Conservation (phyloP, 768 basidiomycete species). For the Pisolithus sp. region DNA sequence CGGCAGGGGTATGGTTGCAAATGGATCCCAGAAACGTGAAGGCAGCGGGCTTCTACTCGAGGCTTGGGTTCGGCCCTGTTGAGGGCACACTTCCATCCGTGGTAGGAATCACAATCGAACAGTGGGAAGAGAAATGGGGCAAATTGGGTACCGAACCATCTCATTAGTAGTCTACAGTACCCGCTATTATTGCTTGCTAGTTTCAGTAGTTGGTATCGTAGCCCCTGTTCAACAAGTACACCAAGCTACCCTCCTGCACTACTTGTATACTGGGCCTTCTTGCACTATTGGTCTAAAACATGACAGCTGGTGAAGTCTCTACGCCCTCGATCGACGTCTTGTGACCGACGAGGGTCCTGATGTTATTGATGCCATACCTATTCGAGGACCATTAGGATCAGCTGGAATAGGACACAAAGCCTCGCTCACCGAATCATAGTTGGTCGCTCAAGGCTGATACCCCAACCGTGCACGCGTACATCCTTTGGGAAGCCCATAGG, state of each 20-base stretch:
- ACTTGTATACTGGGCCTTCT: too few relatives aligned
- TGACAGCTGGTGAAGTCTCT: conserved; percentile 84
- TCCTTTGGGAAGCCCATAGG: conserved; percentile 98
- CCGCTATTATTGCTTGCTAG: too few relatives aligned
- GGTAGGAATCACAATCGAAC: conserved; percentile 50
- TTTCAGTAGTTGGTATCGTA: too few relatives aligned
- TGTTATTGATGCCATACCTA: conserved; percentile 97
- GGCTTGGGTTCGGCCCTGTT: conserved; percentile 54
- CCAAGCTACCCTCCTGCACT: too few relatives aligned
- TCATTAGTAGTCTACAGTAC: too few relatives aligned
- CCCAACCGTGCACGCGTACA: conserved; percentile 96
- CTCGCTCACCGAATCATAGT: conserved; percentile 90
- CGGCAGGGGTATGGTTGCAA: conserved; percentile 59
- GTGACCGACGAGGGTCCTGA: conserved; percentile 93
- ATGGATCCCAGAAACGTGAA: conserved; percentile 56
- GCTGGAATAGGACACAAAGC: neutral
- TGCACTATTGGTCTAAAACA: conserved; percentile 52
- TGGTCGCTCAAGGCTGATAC: conserved; percentile 87
- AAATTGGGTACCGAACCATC: neutral
- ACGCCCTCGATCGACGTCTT: conserved; percentile 89
- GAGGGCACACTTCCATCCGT: conserved; percentile 44
- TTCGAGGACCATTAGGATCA: neutral
- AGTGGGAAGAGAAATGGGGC: conserved; percentile 20
- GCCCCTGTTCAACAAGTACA: too few relatives aligned
- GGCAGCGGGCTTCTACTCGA: conserved; percentile 56